These are phyloP conservation scores for Crucibulum laeve DNA, from an alignment of 768 basidiomycete species.

Conservation along the genomic window DNA sequence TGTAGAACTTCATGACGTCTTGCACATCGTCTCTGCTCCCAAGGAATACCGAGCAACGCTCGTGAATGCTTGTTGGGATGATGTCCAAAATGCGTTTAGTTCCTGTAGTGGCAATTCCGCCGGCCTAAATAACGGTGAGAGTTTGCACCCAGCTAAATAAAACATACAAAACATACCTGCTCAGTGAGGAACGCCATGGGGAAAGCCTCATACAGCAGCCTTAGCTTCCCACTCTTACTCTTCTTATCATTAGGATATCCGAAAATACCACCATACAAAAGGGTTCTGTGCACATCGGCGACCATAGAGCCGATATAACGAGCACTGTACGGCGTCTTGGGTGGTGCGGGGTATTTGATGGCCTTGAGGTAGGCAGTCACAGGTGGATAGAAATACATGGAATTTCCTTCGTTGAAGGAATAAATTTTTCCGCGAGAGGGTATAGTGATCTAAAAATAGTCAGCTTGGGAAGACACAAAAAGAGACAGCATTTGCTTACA, in stretches of 20 bases:
- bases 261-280: slow-evolving; percentile 97
- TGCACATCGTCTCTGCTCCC: slow-evolving; percentile 91
- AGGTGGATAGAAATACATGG: slow-evolving; percentile 87
- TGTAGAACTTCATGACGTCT: slow-evolving; percentile 87
- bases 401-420: slow-evolving; percentile 99
- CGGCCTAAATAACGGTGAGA: slow-evolving; percentile 68
- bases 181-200: slow-evolving; percentile 96
- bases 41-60: slow-evolving; percentile 89
- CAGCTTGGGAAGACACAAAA: background rate
- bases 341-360: slow-evolving; percentile 82
- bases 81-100: slow-evolving; percentile 92
- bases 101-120: slow-evolving; percentile 96
- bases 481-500: slow-evolving; percentile 33
- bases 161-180: slow-evolving; percentile 51
- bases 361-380: slow-evolving; percentile 80
- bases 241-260: slow-evolving; percentile 99
- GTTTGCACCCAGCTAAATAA: background rate
- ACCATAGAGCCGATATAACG: slow-evolving; percentile 99
- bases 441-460: slow-evolving; percentile 69
- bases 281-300: slow-evolving; percentile 93
- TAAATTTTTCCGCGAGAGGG: slow-evolving; percentile 97
- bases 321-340: slow-evolving; percentile 83
- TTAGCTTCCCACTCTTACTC: slow-evolving; percentile 91
- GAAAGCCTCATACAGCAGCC: slow-evolving; percentile 95
- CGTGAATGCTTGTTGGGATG: slow-evolving; percentile 79